A percentile compares a stretch with the other conserved stretches of the same genome.
Conservation (phyloP, 495 filamentous ascomycete genomes). For the Apodospora peruviana region DNA sequence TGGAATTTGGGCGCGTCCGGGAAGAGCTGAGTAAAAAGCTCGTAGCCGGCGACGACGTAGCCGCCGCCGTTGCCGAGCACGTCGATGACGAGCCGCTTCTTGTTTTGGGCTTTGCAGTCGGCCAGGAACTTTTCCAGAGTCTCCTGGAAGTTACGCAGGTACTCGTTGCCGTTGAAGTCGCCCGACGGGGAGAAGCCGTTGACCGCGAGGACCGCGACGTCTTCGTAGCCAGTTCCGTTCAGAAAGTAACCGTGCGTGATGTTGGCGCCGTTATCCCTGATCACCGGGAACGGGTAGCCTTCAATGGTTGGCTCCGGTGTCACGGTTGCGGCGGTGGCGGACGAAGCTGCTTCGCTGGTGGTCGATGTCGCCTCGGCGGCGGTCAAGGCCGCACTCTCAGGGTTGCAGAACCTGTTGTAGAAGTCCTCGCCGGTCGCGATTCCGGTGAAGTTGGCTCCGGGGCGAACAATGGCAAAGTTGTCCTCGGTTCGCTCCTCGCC, state of each 20-base stretch:
- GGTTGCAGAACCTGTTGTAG: conserved; percentile 24
- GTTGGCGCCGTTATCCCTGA: conserved; percentile 18
- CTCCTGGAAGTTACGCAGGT: conserved; percentile 32
- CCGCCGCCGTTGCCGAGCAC: conserved; percentile 53
- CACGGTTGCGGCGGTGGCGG: not conserved
- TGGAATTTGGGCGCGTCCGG: conserved; percentile 20
- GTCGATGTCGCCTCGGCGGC: not conserved
- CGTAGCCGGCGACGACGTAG: conserved; percentile 37
- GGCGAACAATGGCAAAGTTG: conserved; percentile 15
- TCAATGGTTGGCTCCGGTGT: conserved; percentile 9
- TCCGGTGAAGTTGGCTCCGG: conserved; percentile 15
- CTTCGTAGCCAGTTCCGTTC: conserved; percentile 33
- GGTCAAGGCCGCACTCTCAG: conserved; percentile 3
- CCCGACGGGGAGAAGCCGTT: conserved; percentile 15
- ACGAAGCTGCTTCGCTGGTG: not conserved
- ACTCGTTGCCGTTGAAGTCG: conserved; percentile 5
- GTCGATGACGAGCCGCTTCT: conserved; percentile 51
- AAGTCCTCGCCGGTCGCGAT: conserved; percentile 18
- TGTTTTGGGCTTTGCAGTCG: conserved; percentile 28
- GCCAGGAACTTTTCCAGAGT: conserved; percentile 33
- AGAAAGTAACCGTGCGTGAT: conserved; percentile 31
- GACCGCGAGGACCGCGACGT: conserved; percentile 31
- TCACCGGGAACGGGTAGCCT: conserved; percentile 16
- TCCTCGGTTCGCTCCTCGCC: conserved; percentile 11
- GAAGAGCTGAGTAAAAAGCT: conserved; percentile 32